Base-by-base conservation (phyloP, 352 stramenopile genomes). In the Peronospora farinosa region DNA sequence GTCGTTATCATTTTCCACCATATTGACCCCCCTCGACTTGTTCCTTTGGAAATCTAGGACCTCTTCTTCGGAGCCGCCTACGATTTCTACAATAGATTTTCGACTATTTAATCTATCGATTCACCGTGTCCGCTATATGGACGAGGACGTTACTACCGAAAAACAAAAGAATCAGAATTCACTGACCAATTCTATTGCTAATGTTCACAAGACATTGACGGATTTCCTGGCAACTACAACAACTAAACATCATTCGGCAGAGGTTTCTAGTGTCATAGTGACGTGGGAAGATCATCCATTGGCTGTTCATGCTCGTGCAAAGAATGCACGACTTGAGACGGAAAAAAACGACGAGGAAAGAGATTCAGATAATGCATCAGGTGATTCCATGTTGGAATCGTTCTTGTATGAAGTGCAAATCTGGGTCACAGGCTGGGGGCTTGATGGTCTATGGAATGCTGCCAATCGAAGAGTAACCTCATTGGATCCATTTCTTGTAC, bases 241-340 rank as follows among this genome's bases (percentile, higher is more conserved):
- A 13, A 11, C 42, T 31, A 51, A 40, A 43, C 45, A 33, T 36
- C 36, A 35, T 7, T 63, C 48, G 46, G 21, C 16, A 1, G 63
- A 76, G 19, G 61, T 77, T 12, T 69, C 70, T 6, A 74, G 66
- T 41, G 72, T 86, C 4, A 70, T 88, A 5, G 62, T 82, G 37
- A 82, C 72, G 27, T 88, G 78, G 78, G 78, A 88, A 47, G 74
- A 88, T 32, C 67, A 81, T 42, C 62, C 62, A 11, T 28, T 73
- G 6, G 59, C 63, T 13, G 57, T 33, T 12, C 35, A 52, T 33
- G 42, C 47, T 16, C 54, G 65, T 12, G 41, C 40, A 0, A 55
- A 59, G 2, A 45, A 63, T 28, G 41, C 58, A 33, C 30, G 37
- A 8, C 47, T 54, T 0, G 33, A 62, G 5, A 60, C n/a, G n/a